Conservation (phyloP, 371 early-diverging fungal species). For the Rhizomucor miehei region DNA sequence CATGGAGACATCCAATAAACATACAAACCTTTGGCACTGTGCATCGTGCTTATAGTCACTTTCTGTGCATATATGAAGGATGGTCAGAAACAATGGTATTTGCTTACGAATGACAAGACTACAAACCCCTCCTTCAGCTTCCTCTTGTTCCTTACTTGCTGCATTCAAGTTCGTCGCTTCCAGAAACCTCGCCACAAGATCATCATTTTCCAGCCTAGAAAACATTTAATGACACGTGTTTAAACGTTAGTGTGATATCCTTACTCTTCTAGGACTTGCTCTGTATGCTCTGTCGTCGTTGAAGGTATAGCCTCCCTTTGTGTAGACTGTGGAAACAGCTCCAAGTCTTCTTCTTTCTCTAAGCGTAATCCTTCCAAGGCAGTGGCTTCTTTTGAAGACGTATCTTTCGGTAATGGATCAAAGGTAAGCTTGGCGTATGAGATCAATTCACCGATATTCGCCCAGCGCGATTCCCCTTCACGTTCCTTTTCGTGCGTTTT, state of each 20-base stretch:
- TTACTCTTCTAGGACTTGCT: neutral
- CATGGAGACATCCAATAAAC: neutral
- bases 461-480: slow-evolving; percentile 23
- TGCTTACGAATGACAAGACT: neutral
- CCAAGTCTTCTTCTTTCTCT: no score
- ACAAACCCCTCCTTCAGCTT: slow-evolving; percentile 21
- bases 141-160: slow-evolving; percentile 27
- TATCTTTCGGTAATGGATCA: neutral
- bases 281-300: neutral
- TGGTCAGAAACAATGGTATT: neutral
- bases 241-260: neutral
- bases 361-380: no score
- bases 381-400: no score
- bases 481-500: slow-evolving; percentile 14
- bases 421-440: slow-evolving; percentile 18
- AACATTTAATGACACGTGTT: slow-evolving; percentile 1
- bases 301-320: no score
- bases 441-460: slow-evolving; percentile 37
- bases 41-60: slow-evolving; percentile 59
- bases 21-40: slow-evolving; percentile 50
- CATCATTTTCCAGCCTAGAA: neutral
- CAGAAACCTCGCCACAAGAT: slow-evolving; percentile 26
- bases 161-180: slow-evolving; percentile 27
- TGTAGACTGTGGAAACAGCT: no score
- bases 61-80: slow-evolving; percentile 20